These are phyloP conservation scores for Cytauxzoon felis DNA, from an alignment of 169 alveolate genomes.

Conservation along the genomic window DNA sequence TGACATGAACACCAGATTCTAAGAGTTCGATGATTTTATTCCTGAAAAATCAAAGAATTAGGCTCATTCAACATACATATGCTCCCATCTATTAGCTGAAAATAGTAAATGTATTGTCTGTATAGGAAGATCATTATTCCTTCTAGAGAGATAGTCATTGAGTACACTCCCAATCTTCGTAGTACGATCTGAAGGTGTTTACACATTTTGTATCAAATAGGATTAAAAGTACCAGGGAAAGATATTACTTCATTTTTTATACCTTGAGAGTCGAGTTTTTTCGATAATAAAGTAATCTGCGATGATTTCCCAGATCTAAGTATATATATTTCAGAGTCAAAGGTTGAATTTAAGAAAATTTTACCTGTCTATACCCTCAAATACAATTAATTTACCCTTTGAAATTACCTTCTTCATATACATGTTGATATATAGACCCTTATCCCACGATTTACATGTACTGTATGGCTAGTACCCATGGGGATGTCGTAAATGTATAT, in stretches of 20 bases:
- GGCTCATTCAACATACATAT: slow-evolving; percentile 32
- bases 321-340: too few species aligned
- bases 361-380: slow-evolving; percentile 92
- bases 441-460: not conserved
- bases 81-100: slow-evolving; percentile 95
- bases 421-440: not conserved
- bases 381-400: slow-evolving; percentile 88
- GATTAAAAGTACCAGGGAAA: slow-evolving; percentile 77
- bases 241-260: slow-evolving; percentile 53
- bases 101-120: slow-evolving; percentile 88
- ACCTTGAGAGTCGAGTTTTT: slow-evolving; percentile 64
- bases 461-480: not conserved
- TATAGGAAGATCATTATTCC: slow-evolving; percentile 68
- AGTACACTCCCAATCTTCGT: slow-evolving; percentile 82
- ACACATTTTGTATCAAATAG: not conserved
- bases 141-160: slow-evolving; percentile 75
- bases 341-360: not conserved
- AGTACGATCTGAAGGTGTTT: slow-evolving; percentile 7
- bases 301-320: slow-evolving; percentile 91
- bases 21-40: slow-evolving; percentile 71
- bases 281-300: slow-evolving; percentile 70
- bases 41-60: slow-evolving; percentile 12
- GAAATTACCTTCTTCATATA: not conserved
- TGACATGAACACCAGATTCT: slow-evolving; percentile 76
- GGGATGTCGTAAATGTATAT: not conserved